phyloP scores from a whole-genome alignment of 768 basidiomycete genomes.

The Lactarius tabidus region DNA sequence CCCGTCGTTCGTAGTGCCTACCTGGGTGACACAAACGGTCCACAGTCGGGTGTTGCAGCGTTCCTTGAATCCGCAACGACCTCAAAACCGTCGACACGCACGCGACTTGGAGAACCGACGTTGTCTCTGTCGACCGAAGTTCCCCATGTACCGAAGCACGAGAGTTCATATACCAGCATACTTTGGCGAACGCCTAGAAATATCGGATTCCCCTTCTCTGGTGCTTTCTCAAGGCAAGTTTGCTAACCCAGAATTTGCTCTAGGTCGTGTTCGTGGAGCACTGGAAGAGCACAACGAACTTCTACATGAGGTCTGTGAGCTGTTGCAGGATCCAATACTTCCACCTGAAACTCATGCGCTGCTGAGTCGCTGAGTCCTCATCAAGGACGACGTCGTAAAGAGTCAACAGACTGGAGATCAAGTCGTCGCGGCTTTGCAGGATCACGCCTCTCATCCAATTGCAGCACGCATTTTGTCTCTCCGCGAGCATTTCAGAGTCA shows the following conservation, averaged over 20 bases:
- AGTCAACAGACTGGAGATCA: conserved; percentile 56
- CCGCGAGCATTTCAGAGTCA: conserved; percentile 56
- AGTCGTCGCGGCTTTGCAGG: conserved; percentile 49
- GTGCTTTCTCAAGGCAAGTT: conserved; percentile 64
- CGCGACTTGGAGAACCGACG: conserved; percentile 46
- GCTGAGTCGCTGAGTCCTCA: conserved; percentile 75
- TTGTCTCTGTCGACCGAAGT: conserved; percentile 31
- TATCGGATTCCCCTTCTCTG: conserved; percentile 79
- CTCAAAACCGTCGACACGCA: conserved; percentile 38
- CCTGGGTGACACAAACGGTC: conserved; percentile 47
- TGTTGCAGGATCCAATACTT: conserved; percentile 52
- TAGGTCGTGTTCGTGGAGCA: conserved; percentile 85
- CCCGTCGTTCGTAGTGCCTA: conserved; percentile 59
- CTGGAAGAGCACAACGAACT: conserved; percentile 72
- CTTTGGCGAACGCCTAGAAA: conserved; percentile 75
- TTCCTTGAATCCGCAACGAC: conserved; percentile 45
- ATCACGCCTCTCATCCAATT: conserved; percentile 38
- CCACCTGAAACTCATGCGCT: conserved; percentile 60
- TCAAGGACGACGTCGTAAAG: conserved; percentile 65
- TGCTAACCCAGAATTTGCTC: conserved; percentile 90
- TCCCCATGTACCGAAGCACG: conserved; percentile 83
- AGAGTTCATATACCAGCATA: conserved; percentile 87
- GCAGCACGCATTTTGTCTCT: conserved; percentile 57
- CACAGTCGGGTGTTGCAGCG: conserved; percentile 43
- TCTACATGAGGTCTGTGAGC: conserved; percentile 54